Base-by-base conservation (phyloP, 2,329 filamentous ascomycete genomes). In the Botrytis medusae region DNA sequence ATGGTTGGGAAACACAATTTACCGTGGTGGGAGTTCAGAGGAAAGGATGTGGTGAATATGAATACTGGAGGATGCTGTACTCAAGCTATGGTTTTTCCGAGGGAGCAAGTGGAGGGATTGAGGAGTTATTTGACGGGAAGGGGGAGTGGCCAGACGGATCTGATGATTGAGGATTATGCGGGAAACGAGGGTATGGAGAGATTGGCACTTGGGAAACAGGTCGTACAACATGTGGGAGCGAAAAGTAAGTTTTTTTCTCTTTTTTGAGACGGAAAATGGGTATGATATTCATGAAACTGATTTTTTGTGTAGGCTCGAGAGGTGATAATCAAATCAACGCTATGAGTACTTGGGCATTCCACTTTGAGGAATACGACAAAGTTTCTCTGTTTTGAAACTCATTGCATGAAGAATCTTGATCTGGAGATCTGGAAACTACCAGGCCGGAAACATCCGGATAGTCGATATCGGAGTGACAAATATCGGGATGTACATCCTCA, bases 291-390 rank as follows among this genome's bases (percentile, higher is more conserved):
- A 44, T 6, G 44, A 78, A 6, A 64, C 74, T 12, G 51, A 73
- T 18, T 75, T 72, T 57, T n/a, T 54, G 78, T 54, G 68, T 60
- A 37, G 82, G 74, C 34, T 75, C 75, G 18, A 76, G 74, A 64
- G 75, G 74, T 61, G 77, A 72, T 57, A 61, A 57, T 8, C 40
- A 65, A 14, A 61, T 74, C 7, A 72, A 77, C 48, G 54, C 72
- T 18, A 73, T 75, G 64, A 75, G 73, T 54, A 74, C 75, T 29
- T 77, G 74, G 74, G 74, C 74, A 14, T 76, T 77, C 59, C 70
- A 59, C 25, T 77, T 77, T 63, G 76, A 77, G 59, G 62, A 63
- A 64, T 75, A 74, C 42, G 65, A 77, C 37, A 59, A 63, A 40
- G 60, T 63, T 63, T 29, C 60, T 12, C 20, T 63, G 25, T 22